Evolutionary conservation across 2,329 filamentous ascomycete genomes (phyloP).

Genomic region (Pseudogymnoascus sp.): DNA sequence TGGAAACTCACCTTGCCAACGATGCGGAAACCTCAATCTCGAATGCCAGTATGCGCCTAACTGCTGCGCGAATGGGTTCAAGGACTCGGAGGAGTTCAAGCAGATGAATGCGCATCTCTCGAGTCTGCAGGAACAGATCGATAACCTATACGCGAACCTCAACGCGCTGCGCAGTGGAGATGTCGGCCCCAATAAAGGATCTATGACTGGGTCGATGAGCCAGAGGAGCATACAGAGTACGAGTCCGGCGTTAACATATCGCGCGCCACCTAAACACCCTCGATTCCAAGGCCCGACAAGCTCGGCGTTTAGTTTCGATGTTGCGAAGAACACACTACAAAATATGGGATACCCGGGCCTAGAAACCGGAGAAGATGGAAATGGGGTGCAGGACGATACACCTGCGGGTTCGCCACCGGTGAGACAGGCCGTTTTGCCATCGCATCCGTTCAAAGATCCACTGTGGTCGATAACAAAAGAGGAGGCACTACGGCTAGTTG

Average conservation of each 20-base stretch:
- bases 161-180: conserved; percentile 48
- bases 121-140: conserved; percentile 75
- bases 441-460: conserved; percentile 51
- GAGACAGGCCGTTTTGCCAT: conserved; percentile 21
- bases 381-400: conserved; percentile 44
- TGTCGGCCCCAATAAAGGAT: not conserved
- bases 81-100: conserved; percentile 86
- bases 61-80: conserved; percentile 69
- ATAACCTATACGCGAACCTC: conserved; percentile 64
- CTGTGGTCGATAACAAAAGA: conserved; percentile 70
- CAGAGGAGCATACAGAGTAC: conserved; percentile 5
- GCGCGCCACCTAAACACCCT: conserved; percentile 30
- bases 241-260: not conserved
- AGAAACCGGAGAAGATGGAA: conserved; percentile 54
- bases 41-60: conserved; percentile 58
- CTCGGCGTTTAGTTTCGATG: conserved; percentile 73
- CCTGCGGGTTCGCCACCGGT: conserved; percentile 26
- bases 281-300: conserved; percentile 80
- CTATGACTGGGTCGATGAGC: conserved; percentile 3
- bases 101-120: conserved; percentile 67
- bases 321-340: conserved; percentile 78
- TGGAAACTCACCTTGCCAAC: conserved; percentile 57
- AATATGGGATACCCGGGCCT: conserved; percentile 76
- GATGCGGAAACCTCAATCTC: conserved; percentile 60
- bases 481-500: conserved; percentile 71